Evolutionary conservation across 345 rosid genomes (phyloP).

Genomic region (Syzygium jambos): DNA sequence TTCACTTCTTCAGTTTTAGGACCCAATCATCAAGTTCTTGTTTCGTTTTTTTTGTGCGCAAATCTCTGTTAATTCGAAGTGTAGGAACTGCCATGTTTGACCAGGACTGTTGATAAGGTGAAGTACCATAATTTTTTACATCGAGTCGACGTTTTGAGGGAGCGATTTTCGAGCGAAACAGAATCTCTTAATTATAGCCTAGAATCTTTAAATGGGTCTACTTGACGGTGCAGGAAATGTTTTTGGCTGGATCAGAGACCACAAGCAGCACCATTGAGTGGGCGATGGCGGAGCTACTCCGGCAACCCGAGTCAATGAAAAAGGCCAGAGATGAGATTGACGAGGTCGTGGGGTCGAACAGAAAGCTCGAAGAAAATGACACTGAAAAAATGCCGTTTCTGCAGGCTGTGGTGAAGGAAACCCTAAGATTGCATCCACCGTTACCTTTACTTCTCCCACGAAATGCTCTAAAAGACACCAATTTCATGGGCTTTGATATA

Average conservation of each 20-base stretch:
- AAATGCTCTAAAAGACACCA: not conserved
- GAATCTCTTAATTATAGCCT: not conserved
- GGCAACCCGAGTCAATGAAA: not conserved
- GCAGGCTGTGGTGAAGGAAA: not conserved
- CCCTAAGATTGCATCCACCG: not conserved
- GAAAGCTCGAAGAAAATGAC: not conserved
- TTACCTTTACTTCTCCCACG: not conserved
- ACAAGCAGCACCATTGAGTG: not conserved
- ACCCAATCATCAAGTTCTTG: not conserved
- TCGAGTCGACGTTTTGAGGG: not conserved
- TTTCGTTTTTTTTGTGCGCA: not conserved
- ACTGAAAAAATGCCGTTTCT: not conserved
- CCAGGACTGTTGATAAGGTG: not conserved
- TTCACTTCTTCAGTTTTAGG: not conserved
- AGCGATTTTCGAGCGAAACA: not conserved
- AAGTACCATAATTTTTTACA: not conserved
- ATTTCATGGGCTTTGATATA: not conserved
- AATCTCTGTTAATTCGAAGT: not conserved
- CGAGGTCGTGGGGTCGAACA: not conserved
- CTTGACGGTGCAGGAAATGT: not conserved
- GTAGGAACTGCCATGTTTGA: not conserved
- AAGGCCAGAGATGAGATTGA: not conserved
- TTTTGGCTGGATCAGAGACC: not conserved
- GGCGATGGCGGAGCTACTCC: not conserved
- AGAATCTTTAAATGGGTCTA: not conserved